Evolutionary conservation across 2,329 filamentous ascomycete species (phyloP).

Genomic region (Fusarium hainanense): DNA sequence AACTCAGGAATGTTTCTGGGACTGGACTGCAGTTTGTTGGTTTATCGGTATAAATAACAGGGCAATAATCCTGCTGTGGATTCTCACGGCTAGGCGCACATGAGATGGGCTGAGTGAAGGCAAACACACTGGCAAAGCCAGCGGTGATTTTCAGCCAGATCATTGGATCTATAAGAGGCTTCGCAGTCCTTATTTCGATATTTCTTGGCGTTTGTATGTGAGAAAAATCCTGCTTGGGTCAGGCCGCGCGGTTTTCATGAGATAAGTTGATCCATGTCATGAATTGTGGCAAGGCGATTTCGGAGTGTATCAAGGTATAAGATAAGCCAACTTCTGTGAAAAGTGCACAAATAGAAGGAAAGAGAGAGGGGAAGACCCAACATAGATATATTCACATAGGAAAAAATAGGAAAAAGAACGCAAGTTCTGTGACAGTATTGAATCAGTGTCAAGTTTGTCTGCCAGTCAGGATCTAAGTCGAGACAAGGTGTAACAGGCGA

Average conservation of each 20-base stretch:
- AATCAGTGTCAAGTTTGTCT: conserved; percentile 24
- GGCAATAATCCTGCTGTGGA: conserved; percentile 35
- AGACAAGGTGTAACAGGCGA: conserved; percentile 35
- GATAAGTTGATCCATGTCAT: conserved; percentile 31
- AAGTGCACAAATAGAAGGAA: not conserved
- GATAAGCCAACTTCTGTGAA: conserved; percentile 14
- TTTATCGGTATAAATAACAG: conserved; percentile 36
- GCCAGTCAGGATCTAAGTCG: conserved; percentile 26
- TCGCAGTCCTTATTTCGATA: not conserved
- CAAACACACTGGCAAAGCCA: conserved; percentile 26
- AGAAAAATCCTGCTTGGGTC: not conserved
- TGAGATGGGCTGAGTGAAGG: conserved; percentile 6
- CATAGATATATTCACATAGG: not conserved
- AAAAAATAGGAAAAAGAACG: conserved; percentile 8
- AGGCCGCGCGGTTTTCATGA: conserved; percentile 28
- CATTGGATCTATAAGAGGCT: conserved; percentile 11
- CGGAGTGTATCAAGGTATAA: conserved; percentile 13
- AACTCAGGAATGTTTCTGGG: conserved; percentile 39
- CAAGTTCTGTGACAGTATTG: conserved; percentile 4
- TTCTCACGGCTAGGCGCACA: conserved; percentile 26
- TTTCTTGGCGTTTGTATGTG: not conserved
- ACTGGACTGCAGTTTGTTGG: conserved; percentile 35
- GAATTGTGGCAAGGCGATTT: conserved; percentile 29
- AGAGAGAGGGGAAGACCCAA: not conserved
- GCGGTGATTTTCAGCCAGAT: conserved; percentile 18